Evolutionary conservation across 768 basidiomycete genomes (phyloP).

Genomic region (Steccherinum ochraceum): DNA sequence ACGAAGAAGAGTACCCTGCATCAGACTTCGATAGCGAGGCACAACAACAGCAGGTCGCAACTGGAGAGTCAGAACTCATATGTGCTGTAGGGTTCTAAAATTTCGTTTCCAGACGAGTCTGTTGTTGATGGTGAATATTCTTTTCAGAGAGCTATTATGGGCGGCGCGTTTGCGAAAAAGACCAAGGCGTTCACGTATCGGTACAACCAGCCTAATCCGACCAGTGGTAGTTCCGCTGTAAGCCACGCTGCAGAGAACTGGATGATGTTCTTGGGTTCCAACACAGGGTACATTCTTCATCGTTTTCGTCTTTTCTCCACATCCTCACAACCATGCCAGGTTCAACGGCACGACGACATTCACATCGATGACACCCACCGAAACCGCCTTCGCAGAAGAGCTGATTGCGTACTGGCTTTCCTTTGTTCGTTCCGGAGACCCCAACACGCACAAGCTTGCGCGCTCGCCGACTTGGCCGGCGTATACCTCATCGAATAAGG

Average conservation of each 20-base stretch:
- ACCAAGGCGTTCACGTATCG: slow-evolving; percentile 46
- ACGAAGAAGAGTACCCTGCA: slow-evolving; percentile 36
- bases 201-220: slow-evolving; percentile 52
- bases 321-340: slow-evolving; percentile 7
- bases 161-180: slow-evolving; percentile 28
- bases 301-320: not conserved
- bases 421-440: slow-evolving; percentile 51
- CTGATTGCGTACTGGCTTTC: slow-evolving; percentile 63
- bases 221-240: slow-evolving; percentile 28
- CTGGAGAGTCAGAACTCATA: slow-evolving; percentile 43
- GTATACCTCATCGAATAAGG: slow-evolving; percentile 26
- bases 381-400: slow-evolving; percentile 49
- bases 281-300: slow-evolving; percentile 44
- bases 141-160: slow-evolving; percentile 40
- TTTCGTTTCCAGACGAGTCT: too few species aligned
- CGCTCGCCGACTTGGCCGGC: slow-evolving; percentile 45
- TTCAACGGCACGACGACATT: slow-evolving; percentile 50
- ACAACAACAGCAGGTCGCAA: slow-evolving; percentile 38
- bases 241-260: slow-evolving; percentile 56
- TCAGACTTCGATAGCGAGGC: slow-evolving; percentile 35
- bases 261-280: slow-evolving; percentile 61
- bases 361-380: slow-evolving; percentile 36
- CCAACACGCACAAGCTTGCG: slow-evolving; percentile 47
- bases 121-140: too few species aligned
- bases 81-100: slow-evolving; percentile 41